These are phyloP conservation scores for Paxillus ammoniavirescens DNA, from an alignment of 768 basidiomycete genomes.

Conservation along the genomic window DNA sequence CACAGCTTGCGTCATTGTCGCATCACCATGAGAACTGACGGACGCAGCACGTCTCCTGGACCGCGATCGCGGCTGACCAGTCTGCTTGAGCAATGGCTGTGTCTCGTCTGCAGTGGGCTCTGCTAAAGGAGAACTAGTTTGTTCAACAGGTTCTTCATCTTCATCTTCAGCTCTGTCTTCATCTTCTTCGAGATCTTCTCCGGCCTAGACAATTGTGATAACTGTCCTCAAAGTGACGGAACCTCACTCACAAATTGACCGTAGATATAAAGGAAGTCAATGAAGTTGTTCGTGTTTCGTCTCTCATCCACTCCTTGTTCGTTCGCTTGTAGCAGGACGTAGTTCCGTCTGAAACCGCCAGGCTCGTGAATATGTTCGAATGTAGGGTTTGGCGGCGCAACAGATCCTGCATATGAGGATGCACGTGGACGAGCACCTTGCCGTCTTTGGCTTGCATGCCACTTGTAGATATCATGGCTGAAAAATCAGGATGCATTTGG, in stretches of 20 bases:
- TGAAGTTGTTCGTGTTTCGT: conserved; percentile 77
- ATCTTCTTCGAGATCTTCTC: conserved; percentile 89
- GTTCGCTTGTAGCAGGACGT: conserved; percentile 68
- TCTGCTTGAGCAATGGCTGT: conserved; percentile 52
- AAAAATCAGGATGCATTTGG: conserved; percentile 6
- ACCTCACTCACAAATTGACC: conserved; percentile 84
- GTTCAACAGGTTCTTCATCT: conserved; percentile 50
- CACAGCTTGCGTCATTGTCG: conserved; percentile 87
- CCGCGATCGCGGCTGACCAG: conserved; percentile 45
- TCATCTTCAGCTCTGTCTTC: conserved; percentile 51
- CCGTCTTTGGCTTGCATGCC: conserved; percentile 75
- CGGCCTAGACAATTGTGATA: conserved; percentile 54
- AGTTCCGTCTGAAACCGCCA: conserved; percentile 91
- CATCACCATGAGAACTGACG: conserved; percentile 73
- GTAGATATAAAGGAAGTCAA: conserved; percentile 92
- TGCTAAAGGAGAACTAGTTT: conserved; percentile 10
- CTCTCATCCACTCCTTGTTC: conserved; percentile 63
- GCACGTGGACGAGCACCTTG: conserved; percentile 60
- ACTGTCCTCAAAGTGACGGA: background rate
- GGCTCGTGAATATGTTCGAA: conserved; percentile 95
- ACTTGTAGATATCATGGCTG: conserved; percentile 94
- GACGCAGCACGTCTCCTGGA: conserved; percentile 55
- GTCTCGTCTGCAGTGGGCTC: conserved; percentile 39
- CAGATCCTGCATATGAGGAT: conserved; percentile 64
- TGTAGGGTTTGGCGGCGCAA: conserved; percentile 59